Evolutionary conservation across 2,329 filamentous ascomycete species (phyloP), one percentile per base, ranked within the genome.

Genomic region (Arthroderma sp.): DNA sequence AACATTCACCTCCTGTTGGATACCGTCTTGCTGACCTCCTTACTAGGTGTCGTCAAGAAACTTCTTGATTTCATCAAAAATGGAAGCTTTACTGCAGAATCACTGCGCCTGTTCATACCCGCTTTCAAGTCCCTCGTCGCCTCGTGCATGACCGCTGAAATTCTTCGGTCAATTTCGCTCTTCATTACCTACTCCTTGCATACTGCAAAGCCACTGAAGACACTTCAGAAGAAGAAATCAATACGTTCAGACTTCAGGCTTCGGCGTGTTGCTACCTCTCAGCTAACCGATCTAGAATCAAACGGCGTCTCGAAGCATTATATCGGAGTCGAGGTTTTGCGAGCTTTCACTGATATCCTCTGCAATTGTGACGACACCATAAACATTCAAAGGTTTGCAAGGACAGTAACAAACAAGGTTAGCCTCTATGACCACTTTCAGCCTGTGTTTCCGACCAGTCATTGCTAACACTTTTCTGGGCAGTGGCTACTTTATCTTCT

Each of bases 101-200:
- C 85, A 0, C 71, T 94, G 43, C 77, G 77, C 0, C 76, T 83
- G 46, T 93, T 94, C 53, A 75, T 94, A 55, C 70, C 74, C 29
- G 82, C 89, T 0, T 83, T 98, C 51, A 82, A 81, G 56, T 79
- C 80, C 8, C 73, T 98, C 4, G 75, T 95, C 29, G 81, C 80
- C 51, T 84, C 80, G 51, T 89, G 84, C 55, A 77, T 88, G 53
- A 88, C 83, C 42, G 81, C 84, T 10, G 86, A 94, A 59, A 80
- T 89, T 28, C 80, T 94, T 58, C 79, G 89, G 32, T 86, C 86
- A 2, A 68, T 98, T 37, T 86, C 91, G 2, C 73, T 96, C 22
- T 96, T 94, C 58, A 83, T 98, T 51, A 95, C 89, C 0, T 98
- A 91, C 60, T 82, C 86, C 4, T 77, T 95, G 50, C 87, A 95